Base-by-base conservation (phyloP, 345 rosid species). In the Isatis tinctoria region DNA sequence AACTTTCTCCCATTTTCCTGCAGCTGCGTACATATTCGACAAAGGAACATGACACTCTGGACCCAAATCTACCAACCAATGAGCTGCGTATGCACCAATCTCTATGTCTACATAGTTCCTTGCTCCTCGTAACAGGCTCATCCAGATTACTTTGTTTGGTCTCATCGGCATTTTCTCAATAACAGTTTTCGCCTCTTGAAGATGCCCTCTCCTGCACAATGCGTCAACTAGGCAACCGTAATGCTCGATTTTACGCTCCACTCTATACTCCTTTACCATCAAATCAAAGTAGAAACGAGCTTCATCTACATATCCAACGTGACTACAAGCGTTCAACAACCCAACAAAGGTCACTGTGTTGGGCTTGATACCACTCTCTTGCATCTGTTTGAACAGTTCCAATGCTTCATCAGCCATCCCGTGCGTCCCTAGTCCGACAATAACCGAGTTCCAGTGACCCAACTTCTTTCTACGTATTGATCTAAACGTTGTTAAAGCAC, bases 391-490 rank as follows among this genome's bases (percentile, higher is more conserved):
- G 67, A 87, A 87, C 13, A 82, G 66, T 17, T 80, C 66, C 10
- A 85, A 72, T 47, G 93, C 92, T 26, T 79, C 70, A 2, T 71
- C 63, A 1, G 84, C 92, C 82, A 75, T 78, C 41, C 95, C 95
- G 17, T 89, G 88, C 78, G 86, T 74, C 64, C 91, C 90, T 43
- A 86, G 72, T 30, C 97, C 95, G 18, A 82, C 83, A 57, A 89
- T 81, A 78, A 86, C 83, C 18, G 93, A 88, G 68, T 84, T 89
- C 90, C 97, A 91, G 47, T 90, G 86, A 51, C 86, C 86, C 26
- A 91, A 59, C 74, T 85, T 85, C 83, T 78, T 89, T 47, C 65
- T 69, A 13, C 26, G 40, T 75, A 83, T 73, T 10, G 78, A 70
- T 43, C 57, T 52, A 43, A 91, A 89, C 40, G 74, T 58, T 3